Conservation (phyloP, 768 basidiomycete species). For the Galerina sulciceps region DNA sequence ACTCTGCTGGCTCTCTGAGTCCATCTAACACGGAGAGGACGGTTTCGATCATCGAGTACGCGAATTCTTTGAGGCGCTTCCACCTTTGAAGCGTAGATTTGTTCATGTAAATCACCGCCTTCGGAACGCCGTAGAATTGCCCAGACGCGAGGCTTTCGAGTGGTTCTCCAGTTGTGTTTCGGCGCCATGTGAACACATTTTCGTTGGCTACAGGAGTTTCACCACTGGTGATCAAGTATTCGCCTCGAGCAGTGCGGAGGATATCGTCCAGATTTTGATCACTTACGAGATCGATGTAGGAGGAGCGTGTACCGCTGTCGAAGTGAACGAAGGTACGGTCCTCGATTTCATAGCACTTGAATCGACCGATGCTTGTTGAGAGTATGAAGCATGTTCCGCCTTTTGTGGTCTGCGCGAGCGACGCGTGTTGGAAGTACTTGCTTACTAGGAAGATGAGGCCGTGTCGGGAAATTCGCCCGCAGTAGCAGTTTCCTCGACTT, state of each 20-base stretch:
- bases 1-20: slow-evolving; percentile 8
- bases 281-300: slow-evolving; percentile 4
- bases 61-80: slow-evolving; percentile 6
- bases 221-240: background rate
- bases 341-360: slow-evolving; percentile 13
- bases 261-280: slow-evolving; percentile 14
- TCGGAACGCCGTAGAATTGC: slow-evolving; percentile 10
- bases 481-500: slow-evolving; percentile 9
- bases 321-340: slow-evolving; percentile 15
- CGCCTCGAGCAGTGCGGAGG: slow-evolving; percentile 1
- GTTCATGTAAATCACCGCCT: slow-evolving; percentile 12
- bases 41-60: slow-evolving; percentile 1
- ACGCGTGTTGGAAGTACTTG: slow-evolving; percentile 12
- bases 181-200: slow-evolving; percentile 1
- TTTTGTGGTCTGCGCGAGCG: background rate
- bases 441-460: slow-evolving; percentile 13
- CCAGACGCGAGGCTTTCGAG: slow-evolving; percentile 2
- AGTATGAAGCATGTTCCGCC: slow-evolving; percentile 4
- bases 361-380: slow-evolving; percentile 10
- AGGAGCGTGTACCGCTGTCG: slow-evolving; percentile 10
- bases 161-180: background rate
- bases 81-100: slow-evolving; percentile 6
- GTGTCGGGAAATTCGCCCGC: slow-evolving; percentile 17
- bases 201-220: background rate
- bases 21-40: slow-evolving; percentile 3